Evolutionary conservation across 352 stramenopile genomes (phyloP), one percentile per base, ranked within the genome.

Genomic region (Phytopythium delawarense): DNA sequence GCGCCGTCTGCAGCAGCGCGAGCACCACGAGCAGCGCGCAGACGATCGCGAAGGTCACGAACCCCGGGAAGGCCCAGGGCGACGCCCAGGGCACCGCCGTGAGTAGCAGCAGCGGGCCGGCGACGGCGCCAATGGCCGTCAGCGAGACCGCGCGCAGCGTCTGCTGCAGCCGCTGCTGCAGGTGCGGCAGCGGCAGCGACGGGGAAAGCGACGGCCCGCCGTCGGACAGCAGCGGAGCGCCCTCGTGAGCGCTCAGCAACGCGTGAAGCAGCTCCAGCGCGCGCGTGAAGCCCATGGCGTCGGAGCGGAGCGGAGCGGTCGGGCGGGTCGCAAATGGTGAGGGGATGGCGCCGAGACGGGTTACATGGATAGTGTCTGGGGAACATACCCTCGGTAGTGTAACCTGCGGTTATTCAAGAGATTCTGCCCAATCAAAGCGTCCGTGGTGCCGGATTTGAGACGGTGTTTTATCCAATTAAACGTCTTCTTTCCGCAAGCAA

Each of bases 131-230:
- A 0, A 70, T 56, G 2, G 65, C 64, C 12, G 73, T 75, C 39
- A 87, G 69, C 42, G 70, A 66, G 39, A 81, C 72, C n/a, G 66
- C 76, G 58, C 74, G 76, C 35, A 85, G 55, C 25, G 74, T 74
- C 46, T 84, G 78, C 62, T 84, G 76, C 53, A 88, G 62, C 9
- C 76, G 74, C 66, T 82, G 78, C 63, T 88, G 78, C 12, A 88
- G 52, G 30, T 82, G 71, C 23, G 74, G 74, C 51, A 74, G 77
- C 7, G 70, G 76, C 2, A 66, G 58, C 58, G 52, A 7, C 28
- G 28, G 25, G 25, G 25, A 28, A 1, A 28, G 28, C 28, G 28
- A 32, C 28, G 2, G 28, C 28, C 28, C 32, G 8, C 39, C 30
- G 30, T 59, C 53, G 7, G 34, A 20, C 12, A 51, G 57, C 7